Evolutionary conservation across 768 basidiomycete genomes (phyloP), one percentile per base, ranked within the genome.

Genomic region (Rhizopogon vinicolor): DNA sequence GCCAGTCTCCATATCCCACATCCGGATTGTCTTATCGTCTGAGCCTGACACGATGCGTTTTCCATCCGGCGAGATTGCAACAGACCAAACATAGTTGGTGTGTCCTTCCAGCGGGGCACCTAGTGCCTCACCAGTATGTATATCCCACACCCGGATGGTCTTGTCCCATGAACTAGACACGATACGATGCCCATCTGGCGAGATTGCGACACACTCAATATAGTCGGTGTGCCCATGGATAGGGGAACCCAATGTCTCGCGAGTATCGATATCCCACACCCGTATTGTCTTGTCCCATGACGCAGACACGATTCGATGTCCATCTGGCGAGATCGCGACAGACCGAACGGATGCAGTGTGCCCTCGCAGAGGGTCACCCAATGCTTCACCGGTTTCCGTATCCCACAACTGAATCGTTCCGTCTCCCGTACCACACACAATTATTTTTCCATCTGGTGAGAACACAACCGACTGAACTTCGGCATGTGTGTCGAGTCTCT

Each of bases 131-230:
- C 57, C 41, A 35, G 49, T 42, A 9, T 51, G 4, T 5, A 18
- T 31, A 35, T 51, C 49, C 55, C 55, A 56, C 16, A 41, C 8
- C 25, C 52, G 25, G 16, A 61, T 31, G 0, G 44, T 61, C 13
- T 28, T 12, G 39, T 61, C 51, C 9, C 3, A 0, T 25, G 51
- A 58, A 14, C 61, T 56, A 22, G 56, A 62, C 1, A 43, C 51
- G 18, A 62, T 58, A 7, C 46, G 51, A 13, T n/a, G 44, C 4
- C 58, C 55, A 48, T 59, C 58, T 18, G 58, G 60, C 22, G 58
- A 53, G 58, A 59, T 56, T 19, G 48, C 58, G 14, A 61, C 60
- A 41, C 54, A 56, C 7, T 40, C 14, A 22, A 61, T 52, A 14
- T 22, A 29, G 25, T 45, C 29, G n/a, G n/a, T 46, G 46, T 57